Base-by-base conservation (phyloP, 805 yeast genomes). In the Candida pini region DNA sequence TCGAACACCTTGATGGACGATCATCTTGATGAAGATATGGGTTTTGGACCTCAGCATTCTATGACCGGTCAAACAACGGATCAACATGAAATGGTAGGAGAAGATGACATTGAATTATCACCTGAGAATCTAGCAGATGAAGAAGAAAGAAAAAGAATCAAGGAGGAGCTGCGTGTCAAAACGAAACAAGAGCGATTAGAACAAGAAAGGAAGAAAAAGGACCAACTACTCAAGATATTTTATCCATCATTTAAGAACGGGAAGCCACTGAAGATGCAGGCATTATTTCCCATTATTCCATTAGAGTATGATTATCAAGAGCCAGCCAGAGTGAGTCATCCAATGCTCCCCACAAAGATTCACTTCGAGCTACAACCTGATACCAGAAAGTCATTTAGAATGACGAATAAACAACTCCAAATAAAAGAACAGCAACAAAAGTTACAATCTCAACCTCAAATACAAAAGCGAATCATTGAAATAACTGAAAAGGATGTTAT, bases 351-450 rank as follows among this genome's bases (percentile, higher is more conserved):
- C 0, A 66, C 76, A 7, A 73, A 77, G 36, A 46, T 77, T 17
- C 56, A 64, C 4, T 63, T 85, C 17, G 90, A 85, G 39, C 66
- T 78, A 1, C 84, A 73, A 23, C 51, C 69, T 6, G 95, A 85
- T 51, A 72, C 77, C 35, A 58, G 73, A 30, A 71, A 69, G 41
- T 45, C 64, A 9, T 80, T 81, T 56, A 68, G 63, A 45, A 61
- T 44, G 40, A 28, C 48, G 2, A 21, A 27, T 16, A 51, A 51
- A 12, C 28, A 27, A 1, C 17, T 27, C 24, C 38, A 36, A 18
- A 28, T 28, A 9, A 26, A 29, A 9, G 39, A 13, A 16, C 40
- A 30, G 34, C 29, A 18, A 28, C 40, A 40, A 18, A 28, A 23
- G 19, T 29, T 35, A 10, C 25, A 34, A 14, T 33, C 30, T 7